Evolutionary conservation across 2,329 filamentous ascomycete species (phyloP).

Genomic region (Verticillium albo-atrum): DNA sequence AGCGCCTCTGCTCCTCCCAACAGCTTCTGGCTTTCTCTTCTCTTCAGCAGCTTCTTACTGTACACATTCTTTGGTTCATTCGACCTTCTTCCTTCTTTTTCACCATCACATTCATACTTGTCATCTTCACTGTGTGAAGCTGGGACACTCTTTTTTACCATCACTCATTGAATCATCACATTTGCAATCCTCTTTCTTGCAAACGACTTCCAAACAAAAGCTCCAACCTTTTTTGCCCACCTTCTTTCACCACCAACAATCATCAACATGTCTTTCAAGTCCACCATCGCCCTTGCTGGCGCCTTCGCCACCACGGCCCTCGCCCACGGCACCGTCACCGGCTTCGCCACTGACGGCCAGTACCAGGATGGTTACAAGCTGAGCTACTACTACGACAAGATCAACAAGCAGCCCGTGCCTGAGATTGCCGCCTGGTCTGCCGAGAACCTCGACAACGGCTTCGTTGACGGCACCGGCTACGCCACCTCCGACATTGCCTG

Average conservation of each 20-base stretch:
- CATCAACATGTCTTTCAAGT: conserved; percentile 1
- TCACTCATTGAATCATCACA: background rate
- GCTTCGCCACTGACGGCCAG: conserved; percentile 7
- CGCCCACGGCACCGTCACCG: conserved; percentile 11
- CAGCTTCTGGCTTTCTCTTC: background rate
- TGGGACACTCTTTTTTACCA: conserved; percentile 2
- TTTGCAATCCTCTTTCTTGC: background rate
- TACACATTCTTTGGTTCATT: conserved; percentile 2
- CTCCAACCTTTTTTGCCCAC: background rate
- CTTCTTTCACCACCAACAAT: background rate
- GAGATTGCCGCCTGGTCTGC: conserved; percentile 32
- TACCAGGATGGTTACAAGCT: conserved; percentile 14
- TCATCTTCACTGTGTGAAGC: conserved; percentile 4
- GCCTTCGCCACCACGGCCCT: conserved; percentile 11
- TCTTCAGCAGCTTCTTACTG: conserved; percentile 1
- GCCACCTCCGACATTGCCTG: conserved; percentile 39
- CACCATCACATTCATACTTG: conserved; percentile 1
- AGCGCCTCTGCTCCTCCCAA: background rate
- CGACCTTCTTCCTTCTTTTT: conserved; percentile 1
- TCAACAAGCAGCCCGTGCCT: conserved; percentile 10
- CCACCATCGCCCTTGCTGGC: conserved; percentile 10
- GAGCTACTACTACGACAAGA: conserved; percentile 15
- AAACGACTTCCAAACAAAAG: background rate
- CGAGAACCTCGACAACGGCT: conserved; percentile 43
- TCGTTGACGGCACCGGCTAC: conserved; percentile 38